Conservation (phyloP, 2,329 filamentous ascomycete genomes). For the Alternaria longipes region DNA sequence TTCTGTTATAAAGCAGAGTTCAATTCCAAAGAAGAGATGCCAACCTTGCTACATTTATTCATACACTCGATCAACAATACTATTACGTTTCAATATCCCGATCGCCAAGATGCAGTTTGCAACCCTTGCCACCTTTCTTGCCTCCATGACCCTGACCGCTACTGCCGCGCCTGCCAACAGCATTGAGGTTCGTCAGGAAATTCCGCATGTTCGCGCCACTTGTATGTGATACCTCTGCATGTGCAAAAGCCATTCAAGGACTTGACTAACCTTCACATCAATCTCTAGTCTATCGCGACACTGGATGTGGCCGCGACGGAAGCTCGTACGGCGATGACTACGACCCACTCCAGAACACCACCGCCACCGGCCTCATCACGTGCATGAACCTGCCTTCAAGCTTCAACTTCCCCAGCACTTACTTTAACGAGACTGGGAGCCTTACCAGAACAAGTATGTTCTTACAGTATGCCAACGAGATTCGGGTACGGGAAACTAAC, state of each 20-base stretch:
- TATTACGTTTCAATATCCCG: background rate
- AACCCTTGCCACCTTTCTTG: slow-evolving; percentile 7
- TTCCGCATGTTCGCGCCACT: slow-evolving; percentile 19
- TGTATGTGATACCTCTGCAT: background rate
- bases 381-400: slow-evolving; percentile 11
- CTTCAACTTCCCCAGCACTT: slow-evolving; percentile 16
- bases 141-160: slow-evolving; percentile 6
- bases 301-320: slow-evolving; percentile 3
- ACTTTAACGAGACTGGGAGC: slow-evolving; percentile 8
- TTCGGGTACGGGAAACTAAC: background rate
- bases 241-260: background rate
- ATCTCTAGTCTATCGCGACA: slow-evolving; percentile 9
- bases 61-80: background rate
- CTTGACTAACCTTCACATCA: background rate
- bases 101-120: slow-evolving; percentile 11
- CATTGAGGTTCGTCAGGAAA: slow-evolving; percentile 5
- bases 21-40: background rate
- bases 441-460: background rate
- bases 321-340: slow-evolving; percentile 14
- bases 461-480: background rate
- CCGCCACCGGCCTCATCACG: slow-evolving; percentile 4
- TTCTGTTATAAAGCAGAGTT: background rate
- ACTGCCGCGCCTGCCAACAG: slow-evolving; percentile 7
- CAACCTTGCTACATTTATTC: background rate
- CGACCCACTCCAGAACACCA: slow-evolving; percentile 3